These are phyloP conservation scores for Eutypa lata DNA, from an alignment of 2,329 filamentous ascomycete species.

Conservation along the genomic window DNA sequence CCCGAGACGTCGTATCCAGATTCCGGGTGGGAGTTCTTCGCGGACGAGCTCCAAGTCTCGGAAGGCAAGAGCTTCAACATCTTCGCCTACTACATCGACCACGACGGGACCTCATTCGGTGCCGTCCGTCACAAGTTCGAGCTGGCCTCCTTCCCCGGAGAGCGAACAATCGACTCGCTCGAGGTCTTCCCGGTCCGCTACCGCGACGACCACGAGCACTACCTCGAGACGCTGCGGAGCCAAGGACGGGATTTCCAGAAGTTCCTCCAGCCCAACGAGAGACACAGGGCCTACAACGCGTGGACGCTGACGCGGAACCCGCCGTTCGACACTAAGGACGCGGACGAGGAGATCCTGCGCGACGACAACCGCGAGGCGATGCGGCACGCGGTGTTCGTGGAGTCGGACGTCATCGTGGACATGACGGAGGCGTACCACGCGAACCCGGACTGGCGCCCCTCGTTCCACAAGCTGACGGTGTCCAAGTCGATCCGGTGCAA, in stretches of 20 bases:
- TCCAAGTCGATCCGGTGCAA: conserved; percentile 30
- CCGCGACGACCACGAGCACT: conserved; percentile 29
- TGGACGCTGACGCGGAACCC: conserved; percentile 40
- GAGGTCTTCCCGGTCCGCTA: conserved; percentile 38
- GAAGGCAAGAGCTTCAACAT: conserved; percentile 32
- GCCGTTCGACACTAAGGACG: conserved; percentile 20
- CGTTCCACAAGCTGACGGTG: conserved; percentile 24
- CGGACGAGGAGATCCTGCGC: conserved; percentile 30
- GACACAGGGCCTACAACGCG: conserved; percentile 38
- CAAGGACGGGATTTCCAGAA: conserved; percentile 33
- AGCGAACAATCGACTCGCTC: conserved; percentile 34
- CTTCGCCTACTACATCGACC: conserved; percentile 40
- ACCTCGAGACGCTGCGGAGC: conserved; percentile 29
- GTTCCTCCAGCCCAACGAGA: conserved; percentile 26
- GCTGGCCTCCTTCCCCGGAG: conserved; percentile 34
- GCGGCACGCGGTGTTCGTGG: conserved; percentile 36
- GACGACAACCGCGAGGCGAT: conserved; percentile 27
- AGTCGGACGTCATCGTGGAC: conserved; percentile 42
- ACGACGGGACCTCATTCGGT: conserved; percentile 36
- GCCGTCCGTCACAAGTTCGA: conserved; percentile 35
- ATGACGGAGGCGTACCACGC: conserved; percentile 38
- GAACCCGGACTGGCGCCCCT: conserved; percentile 35
- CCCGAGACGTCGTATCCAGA: conserved; percentile 26
- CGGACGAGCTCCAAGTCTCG: conserved; percentile 27
- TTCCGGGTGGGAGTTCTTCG: conserved; percentile 33